phyloP scores from a whole-genome alignment of 208 protist genomes.

The Tritrichomonas foetus region DNA sequence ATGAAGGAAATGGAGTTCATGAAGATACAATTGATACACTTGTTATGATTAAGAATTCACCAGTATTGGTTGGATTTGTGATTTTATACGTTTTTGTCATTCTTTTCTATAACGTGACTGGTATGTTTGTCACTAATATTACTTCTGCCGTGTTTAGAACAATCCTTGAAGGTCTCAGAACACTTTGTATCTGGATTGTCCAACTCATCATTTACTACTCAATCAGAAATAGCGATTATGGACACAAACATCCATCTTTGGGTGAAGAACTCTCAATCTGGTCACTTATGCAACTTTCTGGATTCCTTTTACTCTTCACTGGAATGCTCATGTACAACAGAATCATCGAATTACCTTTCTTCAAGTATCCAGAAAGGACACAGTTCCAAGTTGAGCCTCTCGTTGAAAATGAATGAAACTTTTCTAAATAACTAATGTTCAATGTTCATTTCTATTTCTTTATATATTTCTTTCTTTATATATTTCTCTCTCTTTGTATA shows the following conservation, averaged over 20 bases:
- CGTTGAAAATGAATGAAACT: too few species aligned
- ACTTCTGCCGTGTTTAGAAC: background rate
- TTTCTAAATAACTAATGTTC: too few species aligned
- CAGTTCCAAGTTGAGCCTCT: too few species aligned
- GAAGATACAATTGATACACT: constrained; percentile 32
- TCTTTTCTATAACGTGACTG: constrained; percentile 6
- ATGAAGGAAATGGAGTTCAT: constrained; percentile 36
- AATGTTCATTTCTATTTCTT: too few species aligned
- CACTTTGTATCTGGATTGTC: background rate
- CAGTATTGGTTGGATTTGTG: background rate
- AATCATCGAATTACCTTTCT: background rate
- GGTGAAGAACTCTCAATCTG: background rate
- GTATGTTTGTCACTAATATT: constrained; percentile 38
- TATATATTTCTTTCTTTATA: too few species aligned
- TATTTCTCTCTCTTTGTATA: too few species aligned
- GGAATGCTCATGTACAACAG: background rate
- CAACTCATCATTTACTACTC: constrained; percentile 5
- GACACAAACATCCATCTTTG: background rate
- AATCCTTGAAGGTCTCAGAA: constrained; percentile 34
- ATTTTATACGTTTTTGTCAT: background rate
- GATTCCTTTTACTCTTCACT: constrained; percentile 7
- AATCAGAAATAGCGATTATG: background rate
- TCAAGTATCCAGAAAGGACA: background rate
- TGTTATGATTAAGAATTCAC: background rate
- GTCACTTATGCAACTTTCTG: background rate